These are phyloP conservation scores for Trichoderma cornu-damae DNA, from an alignment of 2,329 filamentous ascomycete genomes.

Conservation along the genomic window DNA sequence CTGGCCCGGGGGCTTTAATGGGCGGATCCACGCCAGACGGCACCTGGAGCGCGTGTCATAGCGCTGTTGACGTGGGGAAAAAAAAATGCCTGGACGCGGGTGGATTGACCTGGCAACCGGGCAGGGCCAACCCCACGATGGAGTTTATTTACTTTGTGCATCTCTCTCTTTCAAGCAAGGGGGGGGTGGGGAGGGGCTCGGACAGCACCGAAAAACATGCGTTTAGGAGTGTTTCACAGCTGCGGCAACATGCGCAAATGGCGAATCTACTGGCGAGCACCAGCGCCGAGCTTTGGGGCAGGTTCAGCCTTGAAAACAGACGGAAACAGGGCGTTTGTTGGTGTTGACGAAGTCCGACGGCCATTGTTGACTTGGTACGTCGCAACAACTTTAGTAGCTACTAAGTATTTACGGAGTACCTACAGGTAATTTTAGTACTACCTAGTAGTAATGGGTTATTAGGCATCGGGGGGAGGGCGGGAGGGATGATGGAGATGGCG, in stretches of 20 bases:
- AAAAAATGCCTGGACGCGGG: neutral
- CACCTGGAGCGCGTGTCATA: slow-evolving; percentile 14
- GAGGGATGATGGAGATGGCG: neutral
- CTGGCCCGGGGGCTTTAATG: slow-evolving; percentile 6
- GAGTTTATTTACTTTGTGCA: slow-evolving; percentile 4
- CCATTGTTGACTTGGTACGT: neutral
- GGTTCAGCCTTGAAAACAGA: neutral
- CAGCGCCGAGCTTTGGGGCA: neutral
- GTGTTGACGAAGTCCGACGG: neutral
- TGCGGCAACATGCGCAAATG: neutral
- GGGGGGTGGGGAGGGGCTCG: too few relatives aligned
- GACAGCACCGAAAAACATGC: too few relatives aligned
- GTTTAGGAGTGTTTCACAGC: neutral
- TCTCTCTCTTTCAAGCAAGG: neutral
- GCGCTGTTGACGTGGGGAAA: slow-evolving; percentile 11
- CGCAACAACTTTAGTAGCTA: too few relatives aligned
- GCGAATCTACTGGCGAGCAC: neutral
- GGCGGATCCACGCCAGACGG: slow-evolving; percentile 1
- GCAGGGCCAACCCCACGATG: neutral
- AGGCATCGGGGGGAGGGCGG: neutral
- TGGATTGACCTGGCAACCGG: slow-evolving; percentile 12
- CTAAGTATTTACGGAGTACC: too few relatives aligned
- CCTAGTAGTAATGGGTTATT: too few relatives aligned
- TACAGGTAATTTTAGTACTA: too few relatives aligned
- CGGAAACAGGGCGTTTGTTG: neutral